Percentiles rank a stretch among this genome's conserved stretches.
phyloP scores from a whole-genome alignment of 2,329 filamentous ascomycete genomes.

The Ascochyta rabiei region DNA sequence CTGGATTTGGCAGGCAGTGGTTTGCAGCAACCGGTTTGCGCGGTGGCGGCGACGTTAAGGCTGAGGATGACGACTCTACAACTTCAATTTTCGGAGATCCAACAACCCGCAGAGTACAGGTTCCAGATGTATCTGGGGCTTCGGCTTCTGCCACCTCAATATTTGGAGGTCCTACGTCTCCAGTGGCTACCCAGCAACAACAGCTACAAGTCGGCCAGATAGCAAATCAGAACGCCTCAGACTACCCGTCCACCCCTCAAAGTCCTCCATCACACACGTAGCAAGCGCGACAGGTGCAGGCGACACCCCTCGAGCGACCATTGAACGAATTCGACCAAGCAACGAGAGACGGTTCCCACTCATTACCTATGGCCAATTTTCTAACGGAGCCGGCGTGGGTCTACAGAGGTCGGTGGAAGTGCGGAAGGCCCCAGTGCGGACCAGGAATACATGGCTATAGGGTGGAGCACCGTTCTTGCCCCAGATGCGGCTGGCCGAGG shows the following conservation, averaged over 20 bases:
- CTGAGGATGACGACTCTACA: not conserved
- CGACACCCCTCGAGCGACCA: not conserved
- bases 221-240: not conserved
- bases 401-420: too few relatives aligned
- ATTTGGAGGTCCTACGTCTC: not conserved
- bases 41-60: not conserved
- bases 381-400: not conserved
- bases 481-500: too few relatives aligned
- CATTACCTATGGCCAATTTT: not conserved
- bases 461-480: too few relatives aligned
- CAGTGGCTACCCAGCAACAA: not conserved
- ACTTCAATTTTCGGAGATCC: not conserved
- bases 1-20: slow-evolving; percentile 2
- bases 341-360: too few relatives aligned
- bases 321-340: not conserved
- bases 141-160: not conserved
- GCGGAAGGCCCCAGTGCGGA: too few relatives aligned
- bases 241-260: not conserved
- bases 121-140: not conserved
- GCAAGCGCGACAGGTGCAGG: not conserved
- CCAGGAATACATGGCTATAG: too few relatives aligned
- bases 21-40: not conserved
- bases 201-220: not conserved
- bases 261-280: not conserved
- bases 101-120: not conserved